A percentile compares a stretch with the other conserved stretches of the same genome.
These are phyloP conservation scores for Mycena galericulata DNA, from an alignment of 768 basidiomycete species.

Conservation along the genomic window DNA sequence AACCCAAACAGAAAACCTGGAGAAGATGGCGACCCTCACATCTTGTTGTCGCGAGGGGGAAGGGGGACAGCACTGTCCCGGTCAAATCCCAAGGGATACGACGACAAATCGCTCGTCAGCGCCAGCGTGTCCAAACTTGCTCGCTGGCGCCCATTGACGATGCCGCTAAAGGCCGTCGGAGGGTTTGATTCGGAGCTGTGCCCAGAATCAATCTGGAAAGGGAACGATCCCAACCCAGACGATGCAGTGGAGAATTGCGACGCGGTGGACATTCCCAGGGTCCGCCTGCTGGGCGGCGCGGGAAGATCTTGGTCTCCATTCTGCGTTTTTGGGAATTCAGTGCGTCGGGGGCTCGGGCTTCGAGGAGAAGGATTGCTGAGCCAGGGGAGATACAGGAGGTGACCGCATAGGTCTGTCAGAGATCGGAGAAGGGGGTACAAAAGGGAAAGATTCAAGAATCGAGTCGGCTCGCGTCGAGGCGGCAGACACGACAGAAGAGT, in stretches of 20 bases:
- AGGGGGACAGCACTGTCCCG: slow-evolving; percentile 53
- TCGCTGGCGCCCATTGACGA: slow-evolving; percentile 65
- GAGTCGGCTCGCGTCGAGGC: slow-evolving; percentile 84
- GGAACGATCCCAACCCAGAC: slow-evolving; percentile 86
- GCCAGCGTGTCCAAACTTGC: slow-evolving; percentile 90
- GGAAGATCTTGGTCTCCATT: slow-evolving; percentile 47
- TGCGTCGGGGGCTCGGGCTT: slow-evolving; percentile 24
- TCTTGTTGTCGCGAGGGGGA: slow-evolving; percentile 32
- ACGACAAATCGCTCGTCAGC: slow-evolving; percentile 83
- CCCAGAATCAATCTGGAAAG: slow-evolving; percentile 86
- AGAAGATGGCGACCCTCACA: slow-evolving; percentile 13
- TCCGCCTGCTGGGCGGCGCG: slow-evolving; percentile 69
- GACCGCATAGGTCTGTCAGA: slow-evolving; percentile 83
- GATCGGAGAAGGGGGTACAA: slow-evolving; percentile 91
- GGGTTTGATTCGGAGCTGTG: slow-evolving; percentile 51
- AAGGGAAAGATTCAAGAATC: slow-evolving; percentile 88
- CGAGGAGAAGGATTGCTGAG: slow-evolving; percentile 67
- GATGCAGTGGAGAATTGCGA: slow-evolving; percentile 85
- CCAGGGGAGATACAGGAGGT: slow-evolving; percentile 79
- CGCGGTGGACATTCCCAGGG: slow-evolving; percentile 78
- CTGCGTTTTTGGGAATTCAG: slow-evolving; percentile 31
- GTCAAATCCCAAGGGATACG: slow-evolving; percentile 86
- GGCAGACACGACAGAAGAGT: slow-evolving; percentile 74
- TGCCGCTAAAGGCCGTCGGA: slow-evolving; percentile 51
- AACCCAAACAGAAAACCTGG: slow-evolving; percentile 22